Evolutionary conservation across 352 stramenopile species (phyloP).

Genomic region (Phytophthora fragariae): DNA sequence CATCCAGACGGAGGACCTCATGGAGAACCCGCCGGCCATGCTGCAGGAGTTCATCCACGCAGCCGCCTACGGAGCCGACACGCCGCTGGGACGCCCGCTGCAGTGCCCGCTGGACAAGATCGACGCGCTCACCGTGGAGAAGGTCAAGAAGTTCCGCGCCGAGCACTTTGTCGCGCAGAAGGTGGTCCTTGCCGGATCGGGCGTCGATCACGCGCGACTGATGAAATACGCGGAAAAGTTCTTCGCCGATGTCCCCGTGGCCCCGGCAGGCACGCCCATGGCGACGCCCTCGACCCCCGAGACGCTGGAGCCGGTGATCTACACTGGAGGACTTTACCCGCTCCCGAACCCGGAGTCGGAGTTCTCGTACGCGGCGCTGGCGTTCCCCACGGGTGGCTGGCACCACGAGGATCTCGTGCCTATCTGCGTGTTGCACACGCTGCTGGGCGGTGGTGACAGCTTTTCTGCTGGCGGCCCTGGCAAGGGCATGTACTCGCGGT

Average conservation of each 20-base stretch:
- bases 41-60: conserved; percentile 89
- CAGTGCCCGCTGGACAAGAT: conserved; percentile 88
- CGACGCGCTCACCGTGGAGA: conserved; percentile 71
- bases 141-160: conserved; percentile 73
- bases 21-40: conserved; percentile 86
- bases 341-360: conserved; percentile 73
- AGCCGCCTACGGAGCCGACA: conserved; percentile 83
- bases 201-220: conserved; percentile 95
- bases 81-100: conserved; percentile 79
- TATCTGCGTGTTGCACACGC: conserved; percentile 97
- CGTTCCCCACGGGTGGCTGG: conserved; percentile 97
- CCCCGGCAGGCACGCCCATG: conserved; percentile 19
- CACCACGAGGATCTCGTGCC: conserved; percentile 96
- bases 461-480: conserved; percentile 99
- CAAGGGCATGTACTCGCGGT: conserved; percentile 99
- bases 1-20: conserved; percentile 94
- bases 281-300: conserved; percentile 42
- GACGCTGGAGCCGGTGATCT: conserved; percentile 60
- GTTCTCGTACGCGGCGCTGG: conserved; percentile 94
- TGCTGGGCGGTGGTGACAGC: conserved; percentile 97
- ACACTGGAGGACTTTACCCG: conserved; percentile 73
- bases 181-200: conserved; percentile 93
- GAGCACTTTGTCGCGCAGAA: conserved; percentile 91
- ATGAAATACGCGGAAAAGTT: conserved; percentile 91
- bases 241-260: conserved; percentile 76